These are phyloP conservation scores for Calonectria multiphialidica DNA, from an alignment of 2,329 filamentous ascomycete species.

Conservation along the genomic window DNA sequence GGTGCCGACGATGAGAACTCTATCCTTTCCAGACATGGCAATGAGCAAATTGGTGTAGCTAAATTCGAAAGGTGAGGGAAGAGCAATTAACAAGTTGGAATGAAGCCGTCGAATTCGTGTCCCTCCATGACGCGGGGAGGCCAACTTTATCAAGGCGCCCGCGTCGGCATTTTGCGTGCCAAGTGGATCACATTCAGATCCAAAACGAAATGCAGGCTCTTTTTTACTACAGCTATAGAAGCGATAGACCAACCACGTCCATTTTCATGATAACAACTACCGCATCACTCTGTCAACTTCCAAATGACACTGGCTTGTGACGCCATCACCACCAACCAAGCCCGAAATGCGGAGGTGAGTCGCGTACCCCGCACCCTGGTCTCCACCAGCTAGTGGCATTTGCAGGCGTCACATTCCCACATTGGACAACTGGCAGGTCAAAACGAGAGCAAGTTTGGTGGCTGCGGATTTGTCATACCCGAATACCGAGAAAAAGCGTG, in stretches of 20 bases:
- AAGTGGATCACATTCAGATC: not conserved
- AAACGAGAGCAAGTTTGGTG: not conserved
- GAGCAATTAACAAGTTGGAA: too few species aligned
- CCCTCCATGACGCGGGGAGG: not conserved
- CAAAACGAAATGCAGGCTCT: not conserved
- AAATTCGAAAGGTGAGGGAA: too few species aligned
- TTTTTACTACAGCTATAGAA: not conserved
- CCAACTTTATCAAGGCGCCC: not conserved
- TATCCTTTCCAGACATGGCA: conserved; percentile 43
- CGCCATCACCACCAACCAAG: not conserved
- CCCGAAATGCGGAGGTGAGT: not conserved
- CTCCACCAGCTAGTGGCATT: not conserved
- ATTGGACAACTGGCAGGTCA: not conserved
- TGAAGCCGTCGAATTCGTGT: not conserved
- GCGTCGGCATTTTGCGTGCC: not conserved
- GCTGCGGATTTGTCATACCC: not conserved
- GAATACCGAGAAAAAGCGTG: not conserved
- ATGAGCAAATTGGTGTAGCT: too few species aligned
- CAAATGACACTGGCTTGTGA: not conserved
- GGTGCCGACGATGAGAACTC: conserved; percentile 64
- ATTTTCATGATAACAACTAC: not conserved
- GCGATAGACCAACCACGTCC: not conserved
- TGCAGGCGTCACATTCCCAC: not conserved
- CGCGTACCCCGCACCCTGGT: not conserved
- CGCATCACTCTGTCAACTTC: not conserved